A percentile compares a stretch with the other conserved stretches of the same genome.
These are phyloP conservation scores for Candida lessepsii DNA, from an alignment of 805 yeast genomes.

Conservation along the genomic window DNA sequence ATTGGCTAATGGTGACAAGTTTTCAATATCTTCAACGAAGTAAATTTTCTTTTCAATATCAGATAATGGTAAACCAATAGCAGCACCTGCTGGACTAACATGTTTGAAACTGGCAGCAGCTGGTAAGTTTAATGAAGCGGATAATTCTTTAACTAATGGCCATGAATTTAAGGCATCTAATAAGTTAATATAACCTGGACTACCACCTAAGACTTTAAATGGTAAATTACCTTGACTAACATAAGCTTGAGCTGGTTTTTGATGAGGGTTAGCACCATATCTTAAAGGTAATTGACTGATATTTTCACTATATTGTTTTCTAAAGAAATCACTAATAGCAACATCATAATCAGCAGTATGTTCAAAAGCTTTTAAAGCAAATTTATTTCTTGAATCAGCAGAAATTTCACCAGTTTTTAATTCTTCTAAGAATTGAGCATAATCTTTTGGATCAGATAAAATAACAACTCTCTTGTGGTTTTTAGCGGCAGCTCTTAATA, in stretches of 20 bases:
- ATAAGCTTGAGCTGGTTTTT: constrained; percentile 97
- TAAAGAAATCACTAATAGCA: constrained; percentile 93
- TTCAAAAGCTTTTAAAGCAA: constrained; percentile 96
- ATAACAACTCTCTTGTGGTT: constrained; percentile 96
- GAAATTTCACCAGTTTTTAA: constrained; percentile 72
- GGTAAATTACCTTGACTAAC: constrained; percentile 87
- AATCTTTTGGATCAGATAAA: constrained; percentile 91
- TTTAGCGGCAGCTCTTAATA: constrained; percentile 97
- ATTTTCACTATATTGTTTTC: constrained; percentile 94
- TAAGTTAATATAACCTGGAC: constrained; percentile 97
- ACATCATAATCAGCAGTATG: constrained; percentile 98
- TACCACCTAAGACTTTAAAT: constrained; percentile 87
- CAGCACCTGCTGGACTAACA: constrained; percentile 98
- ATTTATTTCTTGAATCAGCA: constrained; percentile 68
- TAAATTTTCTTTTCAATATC: constrained; percentile 93
- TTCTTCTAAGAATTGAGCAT: constrained; percentile 82
- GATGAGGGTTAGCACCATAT: constrained; percentile 99
- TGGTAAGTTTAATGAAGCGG: constrained; percentile 90
- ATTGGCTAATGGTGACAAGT: constrained; percentile 92
- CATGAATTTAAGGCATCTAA: constrained; percentile 97
- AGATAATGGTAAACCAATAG: constrained; percentile 90
- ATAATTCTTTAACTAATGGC: constrained; percentile 97
- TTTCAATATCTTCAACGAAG: constrained; percentile 92
- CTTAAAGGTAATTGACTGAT: constrained; percentile 87
- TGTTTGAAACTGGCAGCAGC: constrained; percentile 99